Evolutionary conservation across 768 basidiomycete genomes (phyloP).

Genomic region (Coprinellus micaceus): DNA sequence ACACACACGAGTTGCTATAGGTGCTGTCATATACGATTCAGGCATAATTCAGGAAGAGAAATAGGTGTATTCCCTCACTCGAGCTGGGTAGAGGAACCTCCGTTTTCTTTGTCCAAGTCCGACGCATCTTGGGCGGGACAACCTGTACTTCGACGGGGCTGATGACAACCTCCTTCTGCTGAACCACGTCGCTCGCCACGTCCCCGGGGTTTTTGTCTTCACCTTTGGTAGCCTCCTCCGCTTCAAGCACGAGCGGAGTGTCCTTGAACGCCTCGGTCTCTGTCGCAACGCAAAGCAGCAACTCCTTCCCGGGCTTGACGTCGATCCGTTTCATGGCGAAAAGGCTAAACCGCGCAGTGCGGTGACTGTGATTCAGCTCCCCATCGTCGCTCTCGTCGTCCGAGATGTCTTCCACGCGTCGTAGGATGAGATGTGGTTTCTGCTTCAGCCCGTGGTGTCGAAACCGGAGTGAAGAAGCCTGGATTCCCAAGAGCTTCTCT

Average conservation of each 20-base stretch:
- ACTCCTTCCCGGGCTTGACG: slow-evolving; percentile 67
- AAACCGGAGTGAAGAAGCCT: slow-evolving; percentile 59
- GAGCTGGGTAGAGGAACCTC: slow-evolving; percentile 38
- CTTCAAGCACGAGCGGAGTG: slow-evolving; percentile 56
- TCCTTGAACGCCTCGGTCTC: slow-evolving; percentile 54
- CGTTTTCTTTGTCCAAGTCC: slow-evolving; percentile 48
- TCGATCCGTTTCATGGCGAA: slow-evolving; percentile 69
- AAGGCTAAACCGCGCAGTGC: slow-evolving; percentile 54
- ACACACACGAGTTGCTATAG: slow-evolving; percentile 28
- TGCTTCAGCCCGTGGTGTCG: slow-evolving; percentile 62
- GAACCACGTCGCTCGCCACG: slow-evolving; percentile 39
- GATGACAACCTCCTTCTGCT: slow-evolving; percentile 13
- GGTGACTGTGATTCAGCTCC: slow-evolving; percentile 28
- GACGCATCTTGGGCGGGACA: slow-evolving; percentile 62
- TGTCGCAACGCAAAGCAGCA: slow-evolving; percentile 55
- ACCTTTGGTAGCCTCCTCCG: slow-evolving; percentile 36
- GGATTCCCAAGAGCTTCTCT: slow-evolving; percentile 58
- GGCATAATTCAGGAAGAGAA: slow-evolving; percentile 3
- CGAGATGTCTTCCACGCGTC: slow-evolving; percentile 53
- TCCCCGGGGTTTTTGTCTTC: slow-evolving; percentile 25
- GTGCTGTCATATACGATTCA: slow-evolving; percentile 8
- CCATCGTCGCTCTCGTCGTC: slow-evolving; percentile 44
- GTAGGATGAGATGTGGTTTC: slow-evolving; percentile 65
- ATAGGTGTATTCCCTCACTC: slow-evolving; percentile 31
- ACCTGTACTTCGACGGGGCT: slow-evolving; percentile 19